Evolutionary conservation across 805 yeast species (phyloP).

Genomic region (Kregervanrija pseudodelftensis): DNA sequence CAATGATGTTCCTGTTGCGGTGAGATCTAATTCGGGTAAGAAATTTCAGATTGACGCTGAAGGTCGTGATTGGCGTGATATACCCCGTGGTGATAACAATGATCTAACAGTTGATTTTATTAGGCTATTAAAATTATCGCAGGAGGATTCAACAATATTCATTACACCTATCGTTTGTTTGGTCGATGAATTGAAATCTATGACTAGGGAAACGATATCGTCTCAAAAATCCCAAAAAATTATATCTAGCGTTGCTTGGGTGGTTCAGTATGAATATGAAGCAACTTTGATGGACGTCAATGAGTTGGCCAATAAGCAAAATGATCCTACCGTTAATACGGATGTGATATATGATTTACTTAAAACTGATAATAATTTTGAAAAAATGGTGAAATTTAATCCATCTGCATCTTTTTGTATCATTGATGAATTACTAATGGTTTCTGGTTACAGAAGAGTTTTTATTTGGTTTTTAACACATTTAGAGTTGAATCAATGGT

Average conservation of each 20-base stretch:
- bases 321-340: conserved; percentile 33
- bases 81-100: conserved; percentile 53
- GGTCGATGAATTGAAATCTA: conserved; percentile 14
- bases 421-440: conserved; percentile 68
- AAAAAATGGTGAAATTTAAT: conserved; percentile 40
- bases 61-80: conserved; percentile 69
- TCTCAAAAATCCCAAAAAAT: conserved; percentile 32
- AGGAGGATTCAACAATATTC: conserved; percentile 16
- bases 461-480: conserved; percentile 66
- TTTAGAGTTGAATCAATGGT: conserved; percentile 44
- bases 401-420: conserved; percentile 46
- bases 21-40: conserved; percentile 26
- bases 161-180: conserved; percentile 24
- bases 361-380: conserved; percentile 40
- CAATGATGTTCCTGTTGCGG: conserved; percentile 23
- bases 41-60: conserved; percentile 45
- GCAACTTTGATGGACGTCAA: conserved; percentile 17
- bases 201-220: conserved; percentile 23
- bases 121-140: conserved; percentile 17
- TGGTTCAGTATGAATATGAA: conserved; percentile 31
- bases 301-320: conserved; percentile 10
- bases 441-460: conserved; percentile 53
- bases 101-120: conserved; percentile 25
- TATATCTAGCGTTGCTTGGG: conserved; percentile 45
- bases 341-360: conserved; percentile 44